Conservation (phyloP, 2,329 filamentous ascomycete species). For the Setomelanomma holmii region DNA sequence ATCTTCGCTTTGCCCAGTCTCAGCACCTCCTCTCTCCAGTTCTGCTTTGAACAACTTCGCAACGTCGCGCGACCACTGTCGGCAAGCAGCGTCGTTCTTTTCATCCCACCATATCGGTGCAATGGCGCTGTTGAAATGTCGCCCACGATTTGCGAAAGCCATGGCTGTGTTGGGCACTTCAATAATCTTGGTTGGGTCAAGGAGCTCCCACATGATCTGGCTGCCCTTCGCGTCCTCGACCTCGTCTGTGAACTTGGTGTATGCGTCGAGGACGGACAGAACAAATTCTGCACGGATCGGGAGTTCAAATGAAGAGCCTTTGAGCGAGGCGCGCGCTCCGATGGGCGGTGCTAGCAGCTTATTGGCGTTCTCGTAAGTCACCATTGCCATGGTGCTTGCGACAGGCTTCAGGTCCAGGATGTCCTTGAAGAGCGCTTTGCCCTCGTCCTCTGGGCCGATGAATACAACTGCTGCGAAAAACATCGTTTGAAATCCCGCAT, state of each 20-base stretch:
- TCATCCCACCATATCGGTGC: constrained; percentile 7
- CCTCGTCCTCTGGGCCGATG: constrained; percentile 7
- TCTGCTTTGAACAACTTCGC: constrained; percentile 9
- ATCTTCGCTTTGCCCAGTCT: constrained; percentile 4
- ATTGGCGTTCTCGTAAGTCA: constrained; percentile 7
- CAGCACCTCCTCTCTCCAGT: constrained; percentile 7
- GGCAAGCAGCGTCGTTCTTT: constrained; percentile 6
- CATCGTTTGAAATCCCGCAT: constrained; percentile 6
- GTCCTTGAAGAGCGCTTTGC: constrained; percentile 8
- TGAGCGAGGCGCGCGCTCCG: constrained; percentile 7
- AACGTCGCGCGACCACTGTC: constrained; percentile 13
- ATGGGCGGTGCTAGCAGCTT: constrained; percentile 7
- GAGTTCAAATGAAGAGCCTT: constrained; percentile 10
- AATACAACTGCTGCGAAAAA: constrained; percentile 2
- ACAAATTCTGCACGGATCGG: constrained; percentile 10
- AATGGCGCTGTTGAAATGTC: constrained; percentile 11
- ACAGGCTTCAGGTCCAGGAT: constrained; percentile 4
- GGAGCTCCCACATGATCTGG: constrained; percentile 12
- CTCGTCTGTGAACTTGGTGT: constrained; percentile 6
- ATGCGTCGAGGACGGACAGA: constrained; percentile 1
- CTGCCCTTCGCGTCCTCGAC: constrained; percentile 2
- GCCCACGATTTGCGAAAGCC: constrained; percentile 12
- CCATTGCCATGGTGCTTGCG: constrained; percentile 10
- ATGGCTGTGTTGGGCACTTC: constrained; percentile 8
- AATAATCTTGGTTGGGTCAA: constrained; percentile 10